These are phyloP conservation scores for Dictyostelium capitatum DNA, from an alignment of 78 protist genomes.

Conservation along the genomic window DNA sequence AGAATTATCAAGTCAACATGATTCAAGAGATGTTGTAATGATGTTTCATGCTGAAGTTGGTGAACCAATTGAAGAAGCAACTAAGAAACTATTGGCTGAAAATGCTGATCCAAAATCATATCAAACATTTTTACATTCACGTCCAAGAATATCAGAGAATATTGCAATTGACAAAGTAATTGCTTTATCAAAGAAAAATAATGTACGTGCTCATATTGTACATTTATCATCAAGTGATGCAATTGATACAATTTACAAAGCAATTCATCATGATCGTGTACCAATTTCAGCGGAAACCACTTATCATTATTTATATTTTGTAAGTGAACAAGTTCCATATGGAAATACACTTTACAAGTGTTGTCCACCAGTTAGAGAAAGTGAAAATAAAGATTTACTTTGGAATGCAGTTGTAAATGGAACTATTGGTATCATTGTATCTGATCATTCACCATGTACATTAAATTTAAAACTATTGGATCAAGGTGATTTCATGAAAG, in stretches of 20 bases:
- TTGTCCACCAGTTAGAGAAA: conserved; percentile 80
- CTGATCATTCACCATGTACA: conserved; percentile 88
- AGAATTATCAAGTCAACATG: not conserved
- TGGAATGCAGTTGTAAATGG: conserved; percentile 65
- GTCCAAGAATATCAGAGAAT: conserved; percentile 62
- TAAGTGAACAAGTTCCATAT: conserved; percentile 50
- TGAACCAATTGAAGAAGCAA: conserved; percentile 39
- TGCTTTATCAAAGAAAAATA: conserved; percentile 4
- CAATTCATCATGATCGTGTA: not conserved
- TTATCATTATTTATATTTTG: conserved; percentile 67
- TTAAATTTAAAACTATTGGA: conserved; percentile 47
- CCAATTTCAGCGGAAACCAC: conserved; percentile 81
- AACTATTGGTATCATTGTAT: conserved; percentile 26
- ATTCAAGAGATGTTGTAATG: conserved; percentile 55
- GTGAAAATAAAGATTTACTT: conserved; percentile 41
- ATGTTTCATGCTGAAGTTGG: conserved; percentile 80
- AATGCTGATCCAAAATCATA: conserved; percentile 39
- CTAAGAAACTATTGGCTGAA: not conserved
- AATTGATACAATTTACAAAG: not conserved
- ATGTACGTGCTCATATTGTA: conserved; percentile 55
- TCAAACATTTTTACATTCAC: conserved; percentile 42
- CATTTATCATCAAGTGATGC: conserved; percentile 68
- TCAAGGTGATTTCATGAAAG: conserved; percentile 77
- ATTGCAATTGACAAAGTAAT: conserved; percentile 55
- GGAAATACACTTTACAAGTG: conserved; percentile 77